Conservation (phyloP, 495 filamentous ascomycete species). For the Schizothecium vesticola region DNA sequence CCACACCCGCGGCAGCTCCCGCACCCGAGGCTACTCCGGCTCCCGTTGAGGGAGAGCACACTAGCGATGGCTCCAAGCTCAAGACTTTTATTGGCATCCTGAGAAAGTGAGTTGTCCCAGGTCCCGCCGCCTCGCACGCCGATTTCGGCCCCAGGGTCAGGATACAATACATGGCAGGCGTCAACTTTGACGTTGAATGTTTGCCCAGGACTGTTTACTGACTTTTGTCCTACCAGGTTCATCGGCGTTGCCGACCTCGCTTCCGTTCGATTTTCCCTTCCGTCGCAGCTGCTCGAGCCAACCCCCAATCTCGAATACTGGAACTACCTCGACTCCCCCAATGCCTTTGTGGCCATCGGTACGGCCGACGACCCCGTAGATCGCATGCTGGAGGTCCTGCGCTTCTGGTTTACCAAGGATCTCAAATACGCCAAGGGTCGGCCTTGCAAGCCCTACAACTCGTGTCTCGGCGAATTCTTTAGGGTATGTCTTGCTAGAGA, state of each 20-base stretch:
- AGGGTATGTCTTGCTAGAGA: constrained; percentile 51
- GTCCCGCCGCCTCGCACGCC: background rate
- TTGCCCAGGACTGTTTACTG: background rate
- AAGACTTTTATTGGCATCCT: background rate
- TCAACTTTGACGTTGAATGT: background rate
- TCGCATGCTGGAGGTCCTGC: constrained; percentile 85
- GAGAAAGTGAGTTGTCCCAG: background rate
- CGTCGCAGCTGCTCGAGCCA: constrained; percentile 90
- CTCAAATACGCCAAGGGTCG: constrained; percentile 98
- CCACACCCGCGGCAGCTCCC: background rate
- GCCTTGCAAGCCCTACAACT: constrained; percentile 98
- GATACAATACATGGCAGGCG: background rate
- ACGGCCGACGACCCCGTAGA: constrained; percentile 86
- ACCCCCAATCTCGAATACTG: constrained; percentile 97
- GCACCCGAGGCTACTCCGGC: background rate
- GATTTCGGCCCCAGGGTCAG: background rate
- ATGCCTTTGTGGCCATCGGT: constrained; percentile 92
- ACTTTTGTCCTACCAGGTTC: constrained; percentile 51
- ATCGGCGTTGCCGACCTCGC: constrained; percentile 94
- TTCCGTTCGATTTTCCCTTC: constrained; percentile 89
- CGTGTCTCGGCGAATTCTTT: constrained; percentile 95
- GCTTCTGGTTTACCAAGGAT: constrained; percentile 99
- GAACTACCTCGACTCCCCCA: constrained; percentile 94
- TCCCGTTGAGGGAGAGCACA: background rate
- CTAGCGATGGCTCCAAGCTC: background rate